These are phyloP conservation scores for Dactylonectria estremocensis DNA, from an alignment of 2,329 filamentous ascomycete species.

Conservation along the genomic window DNA sequence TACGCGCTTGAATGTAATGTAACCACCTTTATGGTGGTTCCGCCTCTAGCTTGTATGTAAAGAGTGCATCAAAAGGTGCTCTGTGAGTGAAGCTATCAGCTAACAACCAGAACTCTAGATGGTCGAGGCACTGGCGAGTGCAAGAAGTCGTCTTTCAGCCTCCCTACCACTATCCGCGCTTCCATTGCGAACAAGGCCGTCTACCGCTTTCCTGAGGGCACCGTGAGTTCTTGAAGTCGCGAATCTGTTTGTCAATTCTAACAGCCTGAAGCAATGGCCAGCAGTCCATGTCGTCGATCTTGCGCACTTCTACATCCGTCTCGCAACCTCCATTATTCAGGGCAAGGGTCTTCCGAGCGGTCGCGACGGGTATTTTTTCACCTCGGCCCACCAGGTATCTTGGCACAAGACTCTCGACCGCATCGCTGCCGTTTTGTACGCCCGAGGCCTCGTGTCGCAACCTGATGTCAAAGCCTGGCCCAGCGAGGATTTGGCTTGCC, in stretches of 20 bases:
- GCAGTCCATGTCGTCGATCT: constrained; percentile 53
- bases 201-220: constrained; percentile 53
- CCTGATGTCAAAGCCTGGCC: constrained; percentile 48
- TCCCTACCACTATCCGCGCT: constrained; percentile 50
- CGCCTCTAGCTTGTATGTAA: constrained; percentile 50
- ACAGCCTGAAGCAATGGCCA: constrained; percentile 39
- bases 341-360: constrained; percentile 47
- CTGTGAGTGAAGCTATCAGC: too few species aligned
- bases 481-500: constrained; percentile 50
- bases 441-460: constrained; percentile 49
- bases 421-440: constrained; percentile 46
- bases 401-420: constrained; percentile 51
- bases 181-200: constrained; percentile 49
- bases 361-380: constrained; percentile 54
- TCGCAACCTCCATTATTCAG: constrained; percentile 50
- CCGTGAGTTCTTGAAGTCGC: constrained; percentile 42
- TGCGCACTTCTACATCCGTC: constrained; percentile 47
- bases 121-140: constrained; percentile 52
- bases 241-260: background rate
- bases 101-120: constrained; percentile 42
- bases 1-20: constrained; percentile 44
- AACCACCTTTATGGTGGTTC: constrained; percentile 48
- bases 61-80: too few species aligned
- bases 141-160: constrained; percentile 53
- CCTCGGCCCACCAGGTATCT: constrained; percentile 45